A percentile compares a stretch with the other conserved stretches of the same genome.
These are phyloP conservation scores for Phytophthora pini DNA, from an alignment of 352 stramenopile genomes.

Conservation along the genomic window DNA sequence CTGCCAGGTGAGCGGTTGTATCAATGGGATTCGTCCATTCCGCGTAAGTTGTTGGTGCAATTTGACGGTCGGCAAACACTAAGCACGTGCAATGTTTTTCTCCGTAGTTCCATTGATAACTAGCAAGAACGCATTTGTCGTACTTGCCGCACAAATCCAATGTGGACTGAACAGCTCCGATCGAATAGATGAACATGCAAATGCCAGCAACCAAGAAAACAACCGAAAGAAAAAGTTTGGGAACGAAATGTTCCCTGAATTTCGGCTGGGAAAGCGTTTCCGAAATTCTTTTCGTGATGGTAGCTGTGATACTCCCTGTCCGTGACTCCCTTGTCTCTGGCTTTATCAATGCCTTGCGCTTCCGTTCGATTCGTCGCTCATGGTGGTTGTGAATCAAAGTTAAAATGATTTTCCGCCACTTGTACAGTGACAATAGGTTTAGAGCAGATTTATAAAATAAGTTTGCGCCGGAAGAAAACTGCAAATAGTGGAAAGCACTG, in stretches of 20 bases:
- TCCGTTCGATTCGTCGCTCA: slow-evolving; percentile 20
- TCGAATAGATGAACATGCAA: slow-evolving; percentile 36
- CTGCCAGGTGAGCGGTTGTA: slow-evolving; percentile 32
- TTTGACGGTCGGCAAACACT: slow-evolving; percentile 49
- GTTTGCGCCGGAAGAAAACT: slow-evolving; percentile 19
- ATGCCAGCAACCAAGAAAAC: slow-evolving; percentile 37
- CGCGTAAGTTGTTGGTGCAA: slow-evolving; percentile 31
- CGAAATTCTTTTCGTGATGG: slow-evolving; percentile 10
- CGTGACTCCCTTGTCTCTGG: not conserved
- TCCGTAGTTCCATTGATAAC: slow-evolving; percentile 55
- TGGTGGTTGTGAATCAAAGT: slow-evolving; percentile 43
- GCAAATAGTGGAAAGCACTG: slow-evolving; percentile 42
- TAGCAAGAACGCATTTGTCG: slow-evolving; percentile 42
- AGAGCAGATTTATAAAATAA: slow-evolving; percentile 50
- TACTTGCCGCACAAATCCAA: slow-evolving; percentile 38
- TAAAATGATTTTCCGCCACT: slow-evolving; percentile 51
- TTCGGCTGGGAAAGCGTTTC: slow-evolving; percentile 7
- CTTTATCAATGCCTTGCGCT: slow-evolving; percentile 10
- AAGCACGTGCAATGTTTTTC: slow-evolving; percentile 41
- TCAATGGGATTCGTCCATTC: slow-evolving; percentile 52
- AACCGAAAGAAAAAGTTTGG: slow-evolving; percentile 41
- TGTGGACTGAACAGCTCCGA: slow-evolving; percentile 39
- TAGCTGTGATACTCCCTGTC: slow-evolving; percentile 5
- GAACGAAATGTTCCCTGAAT: slow-evolving; percentile 12
- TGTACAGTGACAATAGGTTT: slow-evolving; percentile 51